These are phyloP conservation scores for Sclerotinia minor DNA, from an alignment of 2,329 filamentous ascomycete genomes.

Conservation along the genomic window DNA sequence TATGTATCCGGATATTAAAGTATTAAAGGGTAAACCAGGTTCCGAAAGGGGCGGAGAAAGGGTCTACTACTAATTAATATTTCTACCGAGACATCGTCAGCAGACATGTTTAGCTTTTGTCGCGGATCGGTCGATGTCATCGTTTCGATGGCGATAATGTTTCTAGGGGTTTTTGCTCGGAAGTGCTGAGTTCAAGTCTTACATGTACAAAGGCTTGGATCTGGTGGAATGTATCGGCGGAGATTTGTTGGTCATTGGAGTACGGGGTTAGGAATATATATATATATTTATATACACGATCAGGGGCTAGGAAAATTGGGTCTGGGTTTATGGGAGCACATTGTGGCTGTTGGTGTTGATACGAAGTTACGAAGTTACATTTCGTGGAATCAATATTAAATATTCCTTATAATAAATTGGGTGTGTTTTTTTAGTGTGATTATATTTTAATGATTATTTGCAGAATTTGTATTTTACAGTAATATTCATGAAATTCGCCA, in stretches of 20 bases:
- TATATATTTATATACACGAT: too few species aligned
- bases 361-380: neutral
- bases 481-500: neutral
- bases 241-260: neutral
- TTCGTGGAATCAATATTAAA: neutral
- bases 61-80: neutral
- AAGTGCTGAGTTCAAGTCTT: neutral
- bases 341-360: neutral
- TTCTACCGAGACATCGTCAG: slow-evolving; percentile 8
- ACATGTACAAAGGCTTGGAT: neutral
- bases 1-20: slow-evolving; percentile 3
- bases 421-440: neutral
- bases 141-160: neutral
- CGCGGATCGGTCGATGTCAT: slow-evolving; percentile 2
- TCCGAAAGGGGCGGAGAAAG: neutral
- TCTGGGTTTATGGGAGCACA: neutral
- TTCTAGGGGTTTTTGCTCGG: neutral
- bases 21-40: neutral
- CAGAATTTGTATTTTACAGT: neutral
- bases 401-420: neutral
- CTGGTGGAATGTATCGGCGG: slow-evolving; percentile 2
- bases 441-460: neutral
- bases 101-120: neutral
- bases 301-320: neutral
- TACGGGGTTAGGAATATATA: neutral